Conservation (phyloP, 495 filamentous ascomycete genomes). For the Cetradonia linearis region DNA sequence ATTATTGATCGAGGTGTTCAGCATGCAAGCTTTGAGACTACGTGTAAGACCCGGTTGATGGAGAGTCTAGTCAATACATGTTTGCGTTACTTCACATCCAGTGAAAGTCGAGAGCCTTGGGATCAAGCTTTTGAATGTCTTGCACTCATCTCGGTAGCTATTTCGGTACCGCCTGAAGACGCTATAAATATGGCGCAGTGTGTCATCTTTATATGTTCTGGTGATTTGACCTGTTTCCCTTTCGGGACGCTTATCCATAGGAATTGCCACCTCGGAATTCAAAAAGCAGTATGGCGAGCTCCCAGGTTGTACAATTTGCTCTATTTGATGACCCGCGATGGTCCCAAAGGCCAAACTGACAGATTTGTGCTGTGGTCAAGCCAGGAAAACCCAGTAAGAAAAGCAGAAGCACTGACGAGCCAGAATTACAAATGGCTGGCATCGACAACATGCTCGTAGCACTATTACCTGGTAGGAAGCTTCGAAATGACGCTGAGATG, state of each 20-base stretch:
- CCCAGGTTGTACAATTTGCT: background rate
- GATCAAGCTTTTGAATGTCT: background rate
- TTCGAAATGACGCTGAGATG: background rate
- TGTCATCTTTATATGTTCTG: slow-evolving; percentile 6
- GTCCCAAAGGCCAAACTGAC: background rate
- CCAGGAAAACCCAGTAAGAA: background rate
- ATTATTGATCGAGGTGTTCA: background rate
- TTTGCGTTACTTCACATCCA: background rate
- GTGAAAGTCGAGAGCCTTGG: background rate
- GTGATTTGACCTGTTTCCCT: background rate
- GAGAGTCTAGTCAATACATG: background rate
- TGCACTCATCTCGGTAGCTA: background rate
- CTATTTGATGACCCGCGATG: background rate
- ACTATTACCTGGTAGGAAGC: background rate
- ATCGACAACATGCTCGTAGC: background rate
- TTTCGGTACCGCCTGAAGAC: background rate
- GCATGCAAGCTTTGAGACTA: background rate
- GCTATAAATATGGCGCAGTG: background rate
- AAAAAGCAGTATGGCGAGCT: background rate
- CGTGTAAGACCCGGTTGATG: background rate
- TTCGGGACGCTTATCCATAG: background rate
- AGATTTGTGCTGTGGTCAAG: background rate
- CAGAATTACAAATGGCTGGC: background rate
- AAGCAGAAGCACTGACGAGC: background rate
- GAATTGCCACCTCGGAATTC: background rate